A percentile compares a stretch with the other conserved stretches of the same genome.
These are phyloP conservation scores for Zygnema circumcarinatum DNA, from an alignment of 139 green algal genomes.

Conservation along the genomic window DNA sequence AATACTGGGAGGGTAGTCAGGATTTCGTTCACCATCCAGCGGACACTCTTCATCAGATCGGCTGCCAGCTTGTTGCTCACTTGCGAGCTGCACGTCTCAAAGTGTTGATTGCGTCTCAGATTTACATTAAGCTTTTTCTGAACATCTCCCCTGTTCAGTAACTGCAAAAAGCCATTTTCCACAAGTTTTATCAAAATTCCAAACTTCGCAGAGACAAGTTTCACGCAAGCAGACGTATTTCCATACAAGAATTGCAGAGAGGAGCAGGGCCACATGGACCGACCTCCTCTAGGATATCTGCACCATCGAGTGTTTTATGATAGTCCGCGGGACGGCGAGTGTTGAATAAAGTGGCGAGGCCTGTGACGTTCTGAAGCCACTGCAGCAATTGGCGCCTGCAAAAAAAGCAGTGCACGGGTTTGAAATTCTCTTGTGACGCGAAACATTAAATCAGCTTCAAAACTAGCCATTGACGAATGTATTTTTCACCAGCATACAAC, in stretches of 20 bases:
- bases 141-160: conserved; percentile 19
- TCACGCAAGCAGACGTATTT: too few relatives aligned
- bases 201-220: too few relatives aligned
- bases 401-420: too few relatives aligned
- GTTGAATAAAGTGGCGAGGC: conserved; percentile 25
- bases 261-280: too few relatives aligned
- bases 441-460: too few relatives aligned
- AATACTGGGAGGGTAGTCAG: conserved; percentile 20
- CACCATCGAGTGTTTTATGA: conserved; percentile 10
- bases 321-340: not conserved
- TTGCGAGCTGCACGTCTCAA: conserved; percentile 1
- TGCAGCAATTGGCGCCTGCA: not conserved
- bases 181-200: not conserved
- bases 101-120: too few relatives aligned
- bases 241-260: too few relatives aligned
- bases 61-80: not conserved
- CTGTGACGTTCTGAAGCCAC: not conserved
- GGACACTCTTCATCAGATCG: conserved; percentile 25
- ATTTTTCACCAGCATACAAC: too few relatives aligned
- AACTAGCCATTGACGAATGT: too few relatives aligned
- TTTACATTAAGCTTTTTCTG: not conserved
- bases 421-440: too few relatives aligned
- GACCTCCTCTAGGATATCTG: conserved; percentile 10
- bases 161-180: conserved; percentile 4
- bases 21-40: conserved; percentile 27